Conservation (phyloP, 805 yeast species). For the Saccharomycopsis schoenii region DNA sequence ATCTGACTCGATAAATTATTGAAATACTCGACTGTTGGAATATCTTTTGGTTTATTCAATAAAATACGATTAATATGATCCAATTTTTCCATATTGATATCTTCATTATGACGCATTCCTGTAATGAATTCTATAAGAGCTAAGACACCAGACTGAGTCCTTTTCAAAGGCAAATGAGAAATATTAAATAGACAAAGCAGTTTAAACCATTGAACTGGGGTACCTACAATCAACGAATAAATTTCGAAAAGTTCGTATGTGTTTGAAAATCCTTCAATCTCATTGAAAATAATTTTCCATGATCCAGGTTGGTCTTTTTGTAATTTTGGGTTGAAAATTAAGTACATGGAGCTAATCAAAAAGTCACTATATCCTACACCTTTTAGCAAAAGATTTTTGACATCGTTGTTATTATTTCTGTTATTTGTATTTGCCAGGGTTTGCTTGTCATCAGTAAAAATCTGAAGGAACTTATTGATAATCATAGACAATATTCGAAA, state of each 20-base stretch:
- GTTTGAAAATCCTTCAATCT: slow-evolving; percentile 38
- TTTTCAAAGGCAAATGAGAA: slow-evolving; percentile 41
- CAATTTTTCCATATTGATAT: slow-evolving; percentile 53
- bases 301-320: slow-evolving; percentile 6
- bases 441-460: slow-evolving; percentile 19
- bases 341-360: slow-evolving; percentile 37
- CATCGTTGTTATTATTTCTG: slow-evolving; percentile 31
- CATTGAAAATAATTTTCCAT: slow-evolving; percentile 16
- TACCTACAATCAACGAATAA: slow-evolving; percentile 44
- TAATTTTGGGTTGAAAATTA: slow-evolving; percentile 28
- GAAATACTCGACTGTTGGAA: slow-evolving; percentile 43
- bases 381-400: slow-evolving; percentile 42
- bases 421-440: neutral
- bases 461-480: slow-evolving; percentile 19
- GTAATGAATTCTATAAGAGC: slow-evolving; percentile 67
- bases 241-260: slow-evolving; percentile 58
- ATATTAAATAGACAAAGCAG: slow-evolving; percentile 39
- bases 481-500: slow-evolving; percentile 17
- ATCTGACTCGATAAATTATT: slow-evolving; percentile 53
- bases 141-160: slow-evolving; percentile 58
- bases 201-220: slow-evolving; percentile 40
- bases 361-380: slow-evolving; percentile 64
- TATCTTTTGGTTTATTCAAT: slow-evolving; percentile 46
- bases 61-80: slow-evolving; percentile 59
- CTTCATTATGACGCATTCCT: slow-evolving; percentile 68